Percentiles rank a stretch among this genome's conserved stretches.
Evolutionary conservation across 768 basidiomycete genomes (phyloP).

Genomic region (Suillus decipiens): DNA sequence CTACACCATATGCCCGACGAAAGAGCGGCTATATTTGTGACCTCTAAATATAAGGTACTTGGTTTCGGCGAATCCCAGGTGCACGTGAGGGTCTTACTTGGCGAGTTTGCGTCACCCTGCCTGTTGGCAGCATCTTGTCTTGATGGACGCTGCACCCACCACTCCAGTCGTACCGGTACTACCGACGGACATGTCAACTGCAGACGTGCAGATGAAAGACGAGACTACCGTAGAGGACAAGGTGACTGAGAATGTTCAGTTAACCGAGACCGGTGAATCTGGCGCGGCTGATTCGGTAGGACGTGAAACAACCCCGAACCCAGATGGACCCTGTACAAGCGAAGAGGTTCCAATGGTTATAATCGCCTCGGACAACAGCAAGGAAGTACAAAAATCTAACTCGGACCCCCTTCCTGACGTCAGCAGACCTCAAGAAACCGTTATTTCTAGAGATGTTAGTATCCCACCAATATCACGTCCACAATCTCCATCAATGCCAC

Average conservation of each 20-base stretch:
- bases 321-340: slow-evolving; percentile 3
- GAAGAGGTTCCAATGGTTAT: slow-evolving; percentile 1
- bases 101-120: not conserved
- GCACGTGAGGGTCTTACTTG: not conserved
- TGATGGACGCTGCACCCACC: not conserved
- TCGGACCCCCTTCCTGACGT: slow-evolving; percentile 9
- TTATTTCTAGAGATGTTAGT: slow-evolving; percentile 26
- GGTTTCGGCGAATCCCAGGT: not conserved
- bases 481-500: slow-evolving; percentile 14
- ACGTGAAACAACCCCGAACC: slow-evolving; percentile 3
- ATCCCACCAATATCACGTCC: slow-evolving; percentile 18
- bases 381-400: slow-evolving; percentile 9
- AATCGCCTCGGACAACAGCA: slow-evolving; percentile 7
- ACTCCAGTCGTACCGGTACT: not conserved
- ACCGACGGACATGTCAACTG: not conserved
- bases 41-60: too few relatives aligned
- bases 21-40: too few relatives aligned
- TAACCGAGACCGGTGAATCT: not conserved
- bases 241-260: not conserved
- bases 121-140: not conserved
- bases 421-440: not conserved
- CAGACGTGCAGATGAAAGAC: slow-evolving; percentile 5
- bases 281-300: not conserved
- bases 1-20: slow-evolving; percentile 40
- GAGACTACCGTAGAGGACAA: not conserved